Conservation (phyloP, 495 filamentous ascomycete genomes). For the Aspergillus nidulans region DNA sequence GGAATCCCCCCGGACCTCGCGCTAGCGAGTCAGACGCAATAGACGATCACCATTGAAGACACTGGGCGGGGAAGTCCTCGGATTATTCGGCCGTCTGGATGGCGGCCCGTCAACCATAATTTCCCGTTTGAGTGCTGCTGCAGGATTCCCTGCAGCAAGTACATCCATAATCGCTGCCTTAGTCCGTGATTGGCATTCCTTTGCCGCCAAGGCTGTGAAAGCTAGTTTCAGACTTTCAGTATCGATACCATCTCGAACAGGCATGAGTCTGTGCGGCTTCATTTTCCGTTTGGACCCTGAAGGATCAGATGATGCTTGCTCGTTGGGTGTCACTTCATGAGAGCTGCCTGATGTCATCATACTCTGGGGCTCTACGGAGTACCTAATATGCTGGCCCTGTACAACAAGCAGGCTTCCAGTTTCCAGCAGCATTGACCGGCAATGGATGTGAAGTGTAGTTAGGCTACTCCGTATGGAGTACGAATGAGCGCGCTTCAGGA, state of each 20-base stretch:
- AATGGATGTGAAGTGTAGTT: background rate
- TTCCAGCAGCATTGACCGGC: background rate
- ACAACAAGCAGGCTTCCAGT: background rate
- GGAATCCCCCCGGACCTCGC: too few relatives aligned
- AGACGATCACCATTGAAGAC: background rate
- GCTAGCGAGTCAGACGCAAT: background rate
- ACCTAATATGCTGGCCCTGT: background rate
- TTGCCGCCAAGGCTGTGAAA: constrained; percentile 18
- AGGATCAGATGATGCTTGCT: background rate
- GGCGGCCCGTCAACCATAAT: background rate
- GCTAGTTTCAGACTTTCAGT: constrained; percentile 22
- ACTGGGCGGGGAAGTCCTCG: background rate
- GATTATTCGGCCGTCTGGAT: background rate
- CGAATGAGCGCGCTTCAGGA: background rate
- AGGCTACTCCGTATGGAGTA: background rate
- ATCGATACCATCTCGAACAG: constrained; percentile 10
- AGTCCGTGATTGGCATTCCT: constrained; percentile 11
- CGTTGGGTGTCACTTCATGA: background rate
- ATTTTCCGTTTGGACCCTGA: background rate
- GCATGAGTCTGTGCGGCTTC: constrained; percentile 13
- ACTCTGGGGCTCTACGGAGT: background rate
- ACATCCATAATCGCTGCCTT: background rate
- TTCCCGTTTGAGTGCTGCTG: background rate
- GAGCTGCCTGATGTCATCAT: constrained; percentile 1
- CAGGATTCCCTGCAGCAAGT: constrained; percentile 11